These are phyloP conservation scores for Bryum argenteum DNA, from an alignment of 225 moss, liverwort and hornwort species.

Conservation along the genomic window DNA sequence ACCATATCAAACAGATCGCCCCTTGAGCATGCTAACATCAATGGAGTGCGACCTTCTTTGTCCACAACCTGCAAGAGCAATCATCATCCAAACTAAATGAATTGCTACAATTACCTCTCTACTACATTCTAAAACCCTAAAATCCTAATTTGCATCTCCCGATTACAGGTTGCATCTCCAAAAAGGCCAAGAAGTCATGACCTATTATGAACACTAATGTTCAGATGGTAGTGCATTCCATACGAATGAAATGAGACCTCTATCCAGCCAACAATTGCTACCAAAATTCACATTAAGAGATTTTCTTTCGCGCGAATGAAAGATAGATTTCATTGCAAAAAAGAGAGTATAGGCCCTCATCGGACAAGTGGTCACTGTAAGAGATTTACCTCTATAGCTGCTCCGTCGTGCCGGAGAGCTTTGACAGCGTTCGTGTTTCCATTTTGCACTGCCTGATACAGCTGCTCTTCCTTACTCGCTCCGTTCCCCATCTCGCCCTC, in stretches of 20 bases:
- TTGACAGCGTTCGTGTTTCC: conserved; percentile 77
- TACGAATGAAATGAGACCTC: no score
- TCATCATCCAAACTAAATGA: conserved; percentile 14
- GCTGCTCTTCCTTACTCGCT: conserved; percentile 87
- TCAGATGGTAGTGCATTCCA: neutral
- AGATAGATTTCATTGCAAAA: no score
- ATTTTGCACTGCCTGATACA: conserved; percentile 79
- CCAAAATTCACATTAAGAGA: neutral
- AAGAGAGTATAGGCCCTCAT: no score
- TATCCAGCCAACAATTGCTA: conserved; percentile 2
- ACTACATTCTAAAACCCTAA: conserved; percentile 16
- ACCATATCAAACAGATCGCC: conserved; percentile 87
- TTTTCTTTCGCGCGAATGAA: no score
- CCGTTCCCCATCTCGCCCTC: conserved; percentile 76
- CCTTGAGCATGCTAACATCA: conserved; percentile 81
- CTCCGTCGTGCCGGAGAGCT: conserved; percentile 42
- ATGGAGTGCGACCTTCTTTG: conserved; percentile 88
- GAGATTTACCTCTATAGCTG: conserved; percentile 67
- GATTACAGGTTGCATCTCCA: neutral
- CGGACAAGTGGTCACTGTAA: no score
- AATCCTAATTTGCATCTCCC: no score
- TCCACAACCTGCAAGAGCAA: conserved; percentile 68
- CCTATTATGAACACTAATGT: neutral
- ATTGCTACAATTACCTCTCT: conserved; percentile 6
- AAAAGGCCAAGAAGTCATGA: neutral